Evolutionary conservation across 805 yeast genomes (phyloP).

Genomic region (Zygotorulaspora chibaensis): DNA sequence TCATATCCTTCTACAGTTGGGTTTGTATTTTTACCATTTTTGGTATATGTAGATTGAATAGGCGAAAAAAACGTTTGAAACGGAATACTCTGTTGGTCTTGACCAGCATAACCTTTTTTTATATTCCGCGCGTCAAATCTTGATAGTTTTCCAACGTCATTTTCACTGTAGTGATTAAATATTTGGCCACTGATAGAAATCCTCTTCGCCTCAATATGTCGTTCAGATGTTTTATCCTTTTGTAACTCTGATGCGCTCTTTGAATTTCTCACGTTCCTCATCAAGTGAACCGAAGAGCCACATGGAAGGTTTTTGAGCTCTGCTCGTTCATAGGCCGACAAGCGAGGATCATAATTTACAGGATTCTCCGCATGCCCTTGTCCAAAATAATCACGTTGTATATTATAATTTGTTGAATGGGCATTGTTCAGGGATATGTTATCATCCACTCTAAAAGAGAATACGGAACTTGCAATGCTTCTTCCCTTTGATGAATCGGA

Average conservation of each 20-base stretch:
- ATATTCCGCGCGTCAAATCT: background rate
- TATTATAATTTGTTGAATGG: background rate
- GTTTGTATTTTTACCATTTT: background rate
- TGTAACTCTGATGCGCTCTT: background rate
- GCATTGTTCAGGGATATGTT: background rate
- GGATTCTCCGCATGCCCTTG: background rate
- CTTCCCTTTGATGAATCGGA: conserved; percentile 11
- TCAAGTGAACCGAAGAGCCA: no score
- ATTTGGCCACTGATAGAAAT: background rate
- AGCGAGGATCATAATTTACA: background rate
- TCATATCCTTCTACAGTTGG: background rate
- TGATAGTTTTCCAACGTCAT: background rate
- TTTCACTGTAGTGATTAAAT: background rate
- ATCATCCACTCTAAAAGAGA: conserved; percentile 3
- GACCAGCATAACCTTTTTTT: background rate
- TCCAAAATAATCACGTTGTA: background rate
- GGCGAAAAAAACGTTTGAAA: conserved; percentile 2
- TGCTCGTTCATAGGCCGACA: background rate
- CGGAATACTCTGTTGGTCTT: background rate
- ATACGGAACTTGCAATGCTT: conserved; percentile 1
- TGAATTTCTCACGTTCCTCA: background rate
- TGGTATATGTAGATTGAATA: conserved; percentile 1
- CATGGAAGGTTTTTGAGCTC: background rate
- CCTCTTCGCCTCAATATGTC: background rate
- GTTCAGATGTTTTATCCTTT: background rate